phyloP scores from a whole-genome alignment of 176 grass and related monocot species.

The Triticum urartu region DNA sequence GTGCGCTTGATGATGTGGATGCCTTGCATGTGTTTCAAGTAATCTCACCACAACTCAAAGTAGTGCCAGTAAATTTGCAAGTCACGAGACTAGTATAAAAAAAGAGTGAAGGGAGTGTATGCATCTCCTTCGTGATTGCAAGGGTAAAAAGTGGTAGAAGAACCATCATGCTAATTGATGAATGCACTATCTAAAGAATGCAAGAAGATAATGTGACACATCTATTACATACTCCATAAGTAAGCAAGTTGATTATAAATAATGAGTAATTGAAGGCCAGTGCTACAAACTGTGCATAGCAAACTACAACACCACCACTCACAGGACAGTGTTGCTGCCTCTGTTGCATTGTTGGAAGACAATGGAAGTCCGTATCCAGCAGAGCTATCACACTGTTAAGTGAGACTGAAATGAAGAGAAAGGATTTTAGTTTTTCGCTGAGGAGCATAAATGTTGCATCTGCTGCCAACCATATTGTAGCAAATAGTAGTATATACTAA shows the following conservation, averaged over 20 bases:
- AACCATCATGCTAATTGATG: slow-evolving; percentile 10
- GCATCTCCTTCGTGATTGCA: slow-evolving; percentile 2
- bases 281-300: slow-evolving; percentile 8
- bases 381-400: slow-evolving; percentile 96
- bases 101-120: background rate
- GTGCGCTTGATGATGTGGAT: too few species aligned
- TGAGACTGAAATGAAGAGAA: slow-evolving; percentile 61
- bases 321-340: slow-evolving; percentile 96
- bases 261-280: background rate
- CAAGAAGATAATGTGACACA: background rate
- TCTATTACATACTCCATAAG: background rate
- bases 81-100: background rate
- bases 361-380: slow-evolving; percentile 93
- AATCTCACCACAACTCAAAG: slow-evolving; percentile 17
- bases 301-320: slow-evolving; percentile 37
- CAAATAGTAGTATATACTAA: slow-evolving; percentile 19
- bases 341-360: slow-evolving; percentile 86
- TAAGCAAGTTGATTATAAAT: background rate
- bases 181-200: background rate
- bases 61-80: background rate
- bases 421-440: slow-evolving; percentile 17
- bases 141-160: background rate
- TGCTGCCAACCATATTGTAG: slow-evolving; percentile 1
- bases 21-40: background rate
- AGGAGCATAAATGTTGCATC: slow-evolving; percentile 14